phyloP scores from a whole-genome alignment of 208 protist species.

The Acanthamoeba castellanii region DNA sequence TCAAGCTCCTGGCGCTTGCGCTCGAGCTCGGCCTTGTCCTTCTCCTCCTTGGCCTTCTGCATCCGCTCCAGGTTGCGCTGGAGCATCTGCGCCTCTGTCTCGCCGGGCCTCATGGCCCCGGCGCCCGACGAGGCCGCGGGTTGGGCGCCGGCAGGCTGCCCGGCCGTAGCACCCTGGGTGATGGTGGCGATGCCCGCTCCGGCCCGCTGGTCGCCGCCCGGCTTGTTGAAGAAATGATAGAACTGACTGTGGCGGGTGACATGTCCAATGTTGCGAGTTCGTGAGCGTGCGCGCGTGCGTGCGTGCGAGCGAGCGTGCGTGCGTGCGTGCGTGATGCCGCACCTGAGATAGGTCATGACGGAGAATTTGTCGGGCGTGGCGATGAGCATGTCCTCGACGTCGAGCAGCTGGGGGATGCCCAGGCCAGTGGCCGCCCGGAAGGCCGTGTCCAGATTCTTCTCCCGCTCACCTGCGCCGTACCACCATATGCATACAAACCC shows the following conservation, averaged over 20 bases:
- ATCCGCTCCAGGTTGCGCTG: slow-evolving; percentile 23
- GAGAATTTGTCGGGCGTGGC: slow-evolving; percentile 68
- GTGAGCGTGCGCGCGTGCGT: not conserved
- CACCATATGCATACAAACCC: not conserved
- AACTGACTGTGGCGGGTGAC: slow-evolving; percentile 1
- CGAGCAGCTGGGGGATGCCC: slow-evolving; percentile 60
- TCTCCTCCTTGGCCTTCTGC: slow-evolving; percentile 49
- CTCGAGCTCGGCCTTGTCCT: slow-evolving; percentile 10
- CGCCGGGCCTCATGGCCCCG: not conserved
- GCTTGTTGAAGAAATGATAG: slow-evolving; percentile 70
- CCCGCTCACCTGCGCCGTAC: not conserved
- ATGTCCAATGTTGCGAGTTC: not conserved
- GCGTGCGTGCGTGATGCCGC: not conserved
- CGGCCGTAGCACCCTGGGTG: not conserved
- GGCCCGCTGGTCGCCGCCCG: not conserved
- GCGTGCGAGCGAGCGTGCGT: not conserved
- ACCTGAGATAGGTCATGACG: slow-evolving; percentile 74
- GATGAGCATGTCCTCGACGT: slow-evolving; percentile 73
- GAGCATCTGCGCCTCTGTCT: slow-evolving; percentile 45
- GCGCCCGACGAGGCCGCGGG: not conserved
- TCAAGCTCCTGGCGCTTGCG: slow-evolving; percentile 44
- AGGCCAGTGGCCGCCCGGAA: slow-evolving; percentile 41
- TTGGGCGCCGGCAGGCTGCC: not conserved
- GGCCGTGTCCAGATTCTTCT: slow-evolving; percentile 68
- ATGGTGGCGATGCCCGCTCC: slow-evolving; percentile 56